Percentiles rank a stretch among this genome's conserved stretches.
Conservation (phyloP, 495 filamentous ascomycete species). For the Xylaria sp. region DNA sequence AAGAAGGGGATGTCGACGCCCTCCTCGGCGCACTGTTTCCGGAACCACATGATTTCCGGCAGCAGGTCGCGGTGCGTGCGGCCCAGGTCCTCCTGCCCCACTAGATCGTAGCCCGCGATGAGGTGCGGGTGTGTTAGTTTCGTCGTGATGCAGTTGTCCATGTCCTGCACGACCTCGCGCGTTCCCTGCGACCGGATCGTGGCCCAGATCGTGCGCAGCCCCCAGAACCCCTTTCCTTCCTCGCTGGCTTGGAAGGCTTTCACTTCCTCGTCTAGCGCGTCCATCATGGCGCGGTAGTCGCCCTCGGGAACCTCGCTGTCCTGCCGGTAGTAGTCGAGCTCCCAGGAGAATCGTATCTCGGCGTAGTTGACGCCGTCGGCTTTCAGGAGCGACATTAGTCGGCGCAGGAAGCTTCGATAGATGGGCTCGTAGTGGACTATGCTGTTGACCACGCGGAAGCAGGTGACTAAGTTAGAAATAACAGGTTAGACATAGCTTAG, state of each 20-base stretch:
- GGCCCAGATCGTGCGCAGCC: conserved; percentile 88
- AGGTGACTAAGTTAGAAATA: conserved; percentile 32
- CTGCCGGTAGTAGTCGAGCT: conserved; percentile 64
- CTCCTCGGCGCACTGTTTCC: conserved; percentile 78
- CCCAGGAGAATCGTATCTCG: conserved; percentile 71
- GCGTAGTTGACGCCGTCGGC: conserved; percentile 84
- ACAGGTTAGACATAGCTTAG: conserved; percentile 10
- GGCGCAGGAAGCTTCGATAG: conserved; percentile 74
- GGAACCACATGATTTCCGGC: conserved; percentile 91
- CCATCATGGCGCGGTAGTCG: conserved; percentile 69
- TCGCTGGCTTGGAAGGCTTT: conserved; percentile 73
- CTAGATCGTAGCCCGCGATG: conserved; percentile 86
- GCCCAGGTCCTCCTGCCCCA: conserved; percentile 83
- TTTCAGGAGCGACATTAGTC: conserved; percentile 69
- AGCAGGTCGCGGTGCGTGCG: conserved; percentile 76
- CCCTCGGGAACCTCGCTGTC: conserved; percentile 65
- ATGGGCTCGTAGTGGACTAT: conserved; percentile 92
- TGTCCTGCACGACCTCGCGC: conserved; percentile 72
- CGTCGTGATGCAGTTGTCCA: conserved; percentile 83
- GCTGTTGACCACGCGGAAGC: conserved; percentile 72
- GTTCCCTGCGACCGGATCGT: conserved; percentile 67
- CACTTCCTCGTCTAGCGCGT: conserved; percentile 79
- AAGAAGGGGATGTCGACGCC: conserved; percentile 91
- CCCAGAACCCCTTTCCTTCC: conserved; percentile 80
- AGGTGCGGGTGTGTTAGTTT: conserved; percentile 81